Evolutionary conservation across 768 basidiomycete genomes (phyloP), one percentile per base, ranked within the genome.

Genomic region (Podaxis sp.): DNA sequence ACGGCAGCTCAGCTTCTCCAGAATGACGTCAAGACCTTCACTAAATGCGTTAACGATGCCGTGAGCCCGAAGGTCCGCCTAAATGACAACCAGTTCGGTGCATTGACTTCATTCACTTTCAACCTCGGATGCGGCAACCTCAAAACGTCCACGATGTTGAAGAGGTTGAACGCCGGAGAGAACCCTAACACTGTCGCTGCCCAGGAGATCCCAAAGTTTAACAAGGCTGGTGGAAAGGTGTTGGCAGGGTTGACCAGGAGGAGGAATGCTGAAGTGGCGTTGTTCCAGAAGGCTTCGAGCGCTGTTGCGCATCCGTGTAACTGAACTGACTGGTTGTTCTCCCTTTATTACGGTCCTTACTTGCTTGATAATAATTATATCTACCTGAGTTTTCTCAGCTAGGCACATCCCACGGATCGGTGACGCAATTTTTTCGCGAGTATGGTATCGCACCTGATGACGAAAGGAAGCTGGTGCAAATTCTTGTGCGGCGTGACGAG

Each of bases 61-160:
- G 68, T 76, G 64, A 67, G 66, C 65, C 65, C 69, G 54, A 66
- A 40, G 13, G 75, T 76, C 17, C 57, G 57, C 22, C 67, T 77
- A 52, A 77, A 74, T 47, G 76, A 73, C 50, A 76, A 76, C 67
- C 76, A 77, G 61, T 73, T 73, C 66, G 75, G 74, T 24, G 75
- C 76, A 8, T 63, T 77, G 33, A 67, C 70, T 1, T 69, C 71
- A 12, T 75, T 70, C 58, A 65, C 75, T 53, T 76, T 74, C 65
- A 76, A 77, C 59, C 66, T 70, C 12, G 75, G 75, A 25, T 76
- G 75, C 43, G 70, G 68, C 13, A 70, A 64, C 13, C 68, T 73
- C 29, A 56, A 70, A 62, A 63, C 61, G 7, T 75, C 73, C 27
- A 75, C 73, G 12, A 61, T 77, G 63, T 52, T 75, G 56, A 71